These are phyloP conservation scores for Scedosporium aurantiacum DNA, from an alignment of 2,329 filamentous ascomycete species.

Conservation along the genomic window DNA sequence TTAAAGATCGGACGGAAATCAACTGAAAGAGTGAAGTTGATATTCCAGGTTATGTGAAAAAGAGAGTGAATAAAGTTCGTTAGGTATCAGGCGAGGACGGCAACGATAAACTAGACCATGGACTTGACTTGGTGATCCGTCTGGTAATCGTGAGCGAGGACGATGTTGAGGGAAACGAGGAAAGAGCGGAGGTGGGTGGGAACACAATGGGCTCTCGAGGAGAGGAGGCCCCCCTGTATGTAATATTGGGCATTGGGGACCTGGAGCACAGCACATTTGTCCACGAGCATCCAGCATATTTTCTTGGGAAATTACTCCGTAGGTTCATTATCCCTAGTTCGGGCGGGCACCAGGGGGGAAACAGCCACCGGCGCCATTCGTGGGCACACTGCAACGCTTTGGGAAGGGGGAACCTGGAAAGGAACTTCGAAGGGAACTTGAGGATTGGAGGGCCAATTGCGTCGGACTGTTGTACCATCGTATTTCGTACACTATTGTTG, in stretches of 20 bases:
- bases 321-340: not conserved
- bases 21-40: conserved; percentile 9
- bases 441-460: too few relatives aligned
- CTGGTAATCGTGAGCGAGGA: not conserved
- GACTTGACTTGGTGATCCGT: conserved; percentile 3
- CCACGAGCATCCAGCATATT: not conserved
- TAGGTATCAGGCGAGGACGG: not conserved
- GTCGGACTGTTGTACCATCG: not conserved
- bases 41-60: conserved; percentile 2
- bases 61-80: not conserved
- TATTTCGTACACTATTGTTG: too few relatives aligned
- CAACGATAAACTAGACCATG: not conserved
- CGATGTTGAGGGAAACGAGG: not conserved
- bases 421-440: too few relatives aligned
- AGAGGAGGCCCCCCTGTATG: not conserved
- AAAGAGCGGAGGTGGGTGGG: not conserved
- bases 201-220: not conserved
- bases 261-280: not conserved
- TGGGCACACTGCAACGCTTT: not conserved
- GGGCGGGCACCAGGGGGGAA: not conserved
- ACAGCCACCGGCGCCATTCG: not conserved
- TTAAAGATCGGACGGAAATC: conserved; percentile 8
- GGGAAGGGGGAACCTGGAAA: too few relatives aligned
- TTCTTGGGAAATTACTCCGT: not conserved
- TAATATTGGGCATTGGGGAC: not conserved